phyloP scores from a whole-genome alignment of 768 basidiomycete genomes.

The Cytidiella melzeri region DNA sequence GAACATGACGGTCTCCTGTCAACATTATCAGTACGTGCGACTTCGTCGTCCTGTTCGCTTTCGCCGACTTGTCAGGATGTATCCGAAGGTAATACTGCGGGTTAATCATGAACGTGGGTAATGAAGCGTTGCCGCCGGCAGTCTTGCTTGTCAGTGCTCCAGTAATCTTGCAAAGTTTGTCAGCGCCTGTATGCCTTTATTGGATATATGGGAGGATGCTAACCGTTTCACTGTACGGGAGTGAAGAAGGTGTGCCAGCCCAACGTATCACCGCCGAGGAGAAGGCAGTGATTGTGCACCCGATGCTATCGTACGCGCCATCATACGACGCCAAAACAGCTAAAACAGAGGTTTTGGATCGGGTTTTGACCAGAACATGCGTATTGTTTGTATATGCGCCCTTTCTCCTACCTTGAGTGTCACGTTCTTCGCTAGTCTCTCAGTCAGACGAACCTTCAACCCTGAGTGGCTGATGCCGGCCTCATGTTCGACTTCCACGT shows the following conservation, averaged over 20 bases:
- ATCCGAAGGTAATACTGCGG: slow-evolving; percentile 79
- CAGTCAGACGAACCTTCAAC: slow-evolving; percentile 1
- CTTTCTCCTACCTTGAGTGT: slow-evolving; percentile 8
- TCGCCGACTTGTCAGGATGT: slow-evolving; percentile 26
- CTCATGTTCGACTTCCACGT: slow-evolving; percentile 37
- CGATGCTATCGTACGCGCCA: slow-evolving; percentile 50
- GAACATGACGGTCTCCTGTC: slow-evolving; percentile 56
- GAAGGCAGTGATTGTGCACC: slow-evolving; percentile 65
- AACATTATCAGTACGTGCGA: slow-evolving; percentile 39
- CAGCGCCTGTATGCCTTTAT: background rate
- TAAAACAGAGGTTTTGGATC: slow-evolving; percentile 19
- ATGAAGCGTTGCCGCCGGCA: slow-evolving; percentile 78
- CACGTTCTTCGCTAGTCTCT: background rate
- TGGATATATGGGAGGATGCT: background rate
- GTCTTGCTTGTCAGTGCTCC: slow-evolving; percentile 62
- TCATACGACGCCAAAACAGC: slow-evolving; percentile 66
- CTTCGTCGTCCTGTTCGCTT: slow-evolving; percentile 23
- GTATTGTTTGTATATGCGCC: slow-evolving; percentile 39
- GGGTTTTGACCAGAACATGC: slow-evolving; percentile 33
- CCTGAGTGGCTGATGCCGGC: background rate
- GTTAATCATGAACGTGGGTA: slow-evolving; percentile 82
- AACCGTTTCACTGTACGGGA: slow-evolving; percentile 24
- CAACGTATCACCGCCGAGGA: slow-evolving; percentile 30
- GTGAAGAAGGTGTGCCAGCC: slow-evolving; percentile 11
- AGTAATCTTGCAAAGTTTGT: slow-evolving; percentile 38